Conservation (phyloP, 75 land plant genomes). For the Azolla pinnata region DNA sequence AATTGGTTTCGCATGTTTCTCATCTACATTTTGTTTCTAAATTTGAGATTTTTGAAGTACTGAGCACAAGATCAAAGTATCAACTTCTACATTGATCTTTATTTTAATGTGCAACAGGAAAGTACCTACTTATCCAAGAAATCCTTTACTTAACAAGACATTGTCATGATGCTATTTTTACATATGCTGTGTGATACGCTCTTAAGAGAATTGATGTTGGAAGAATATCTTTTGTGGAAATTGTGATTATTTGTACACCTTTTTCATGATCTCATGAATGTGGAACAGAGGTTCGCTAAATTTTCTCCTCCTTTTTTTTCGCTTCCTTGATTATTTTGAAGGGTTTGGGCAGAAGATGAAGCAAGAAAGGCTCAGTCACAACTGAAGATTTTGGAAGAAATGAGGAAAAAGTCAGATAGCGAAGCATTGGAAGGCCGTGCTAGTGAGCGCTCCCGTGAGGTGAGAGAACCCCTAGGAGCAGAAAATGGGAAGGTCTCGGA, state of each 20-base stretch:
- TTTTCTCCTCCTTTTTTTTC: neutral
- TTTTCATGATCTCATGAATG: no score
- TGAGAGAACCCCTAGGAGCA: neutral
- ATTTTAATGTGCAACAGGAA: no score
- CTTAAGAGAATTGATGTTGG: neutral
- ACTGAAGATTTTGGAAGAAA: constrained; percentile 58
- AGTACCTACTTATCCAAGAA: no score
- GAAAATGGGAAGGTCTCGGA: neutral
- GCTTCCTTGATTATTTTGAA: constrained; percentile 7
- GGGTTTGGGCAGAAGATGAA: constrained; percentile 82
- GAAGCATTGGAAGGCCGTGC: constrained; percentile 17
- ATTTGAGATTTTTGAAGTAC: no score
- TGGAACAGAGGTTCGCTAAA: no score
- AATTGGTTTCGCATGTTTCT: no score
- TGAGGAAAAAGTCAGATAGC: constrained; percentile 47
- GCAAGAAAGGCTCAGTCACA: constrained; percentile 49
- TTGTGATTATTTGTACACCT: neutral
- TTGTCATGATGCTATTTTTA: neutral
- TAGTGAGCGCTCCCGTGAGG: neutral
- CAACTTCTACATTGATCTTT: no score
- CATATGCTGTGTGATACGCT: constrained; percentile 1
- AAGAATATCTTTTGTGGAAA: neutral
- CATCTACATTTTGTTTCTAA: no score
- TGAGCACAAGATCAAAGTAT: no score
- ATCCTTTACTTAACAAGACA: no score